Conservation (phyloP, 73 alveolate genomes). For the Paramecium bursaria region DNA sequence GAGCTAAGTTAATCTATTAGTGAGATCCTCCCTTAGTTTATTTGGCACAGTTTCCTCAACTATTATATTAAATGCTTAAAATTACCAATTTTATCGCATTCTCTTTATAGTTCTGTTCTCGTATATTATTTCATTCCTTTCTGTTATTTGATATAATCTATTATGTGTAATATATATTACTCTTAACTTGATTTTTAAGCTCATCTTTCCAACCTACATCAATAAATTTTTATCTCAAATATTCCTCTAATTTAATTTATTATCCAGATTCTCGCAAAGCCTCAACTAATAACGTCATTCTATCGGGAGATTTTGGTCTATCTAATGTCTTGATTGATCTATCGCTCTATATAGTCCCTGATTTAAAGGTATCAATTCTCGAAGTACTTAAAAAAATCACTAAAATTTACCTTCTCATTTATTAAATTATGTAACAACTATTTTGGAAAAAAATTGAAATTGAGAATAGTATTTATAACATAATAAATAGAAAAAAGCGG, state of each 20-base stretch:
- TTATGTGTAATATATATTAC: constrained; percentile 40
- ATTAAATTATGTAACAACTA: constrained; percentile 32
- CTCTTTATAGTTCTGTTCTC: constrained; percentile 74
- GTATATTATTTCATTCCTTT: constrained; percentile 79
- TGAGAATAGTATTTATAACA: constrained; percentile 37
- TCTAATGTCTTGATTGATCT: no score
- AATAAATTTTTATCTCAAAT: constrained; percentile 77
- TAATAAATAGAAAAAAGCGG: constrained; percentile 51
- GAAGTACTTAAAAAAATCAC: no score
- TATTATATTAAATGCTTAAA: constrained; percentile 12
- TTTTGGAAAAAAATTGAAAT: constrained; percentile 63
- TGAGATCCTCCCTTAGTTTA: constrained; percentile 78
- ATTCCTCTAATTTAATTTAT: constrained; percentile 75
- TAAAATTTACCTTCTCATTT: no score
- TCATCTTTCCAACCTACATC: constrained; percentile 87
- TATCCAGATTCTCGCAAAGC: constrained; percentile 2
- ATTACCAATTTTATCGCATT: constrained; percentile 50
- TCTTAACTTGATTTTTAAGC: constrained; percentile 74
- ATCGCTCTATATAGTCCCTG: no score
- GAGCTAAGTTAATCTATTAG: constrained; percentile 70
- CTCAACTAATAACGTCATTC: not conserved
- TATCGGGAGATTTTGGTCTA: no score
- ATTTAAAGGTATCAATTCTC: no score
- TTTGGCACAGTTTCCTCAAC: constrained; percentile 84
- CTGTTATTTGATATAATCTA: constrained; percentile 74